Evolutionary conservation across 352 stramenopile genomes (phyloP).

Genomic region (Ochromonadaceae sp.): DNA sequence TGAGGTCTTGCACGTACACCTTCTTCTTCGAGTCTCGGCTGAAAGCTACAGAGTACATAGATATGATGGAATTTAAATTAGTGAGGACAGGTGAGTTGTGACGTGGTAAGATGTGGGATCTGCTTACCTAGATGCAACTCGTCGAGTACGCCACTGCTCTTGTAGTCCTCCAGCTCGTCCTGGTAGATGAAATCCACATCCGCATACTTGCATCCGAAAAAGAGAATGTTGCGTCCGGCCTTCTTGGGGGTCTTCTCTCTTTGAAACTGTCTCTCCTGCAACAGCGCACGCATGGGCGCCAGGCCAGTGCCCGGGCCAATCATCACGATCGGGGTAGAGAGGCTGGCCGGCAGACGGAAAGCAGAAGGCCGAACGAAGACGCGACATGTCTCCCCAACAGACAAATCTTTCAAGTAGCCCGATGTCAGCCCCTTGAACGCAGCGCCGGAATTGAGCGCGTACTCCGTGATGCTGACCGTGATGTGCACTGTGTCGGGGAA

Average conservation of each 20-base stretch:
- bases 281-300: slow-evolving; percentile 85
- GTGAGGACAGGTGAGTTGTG: no score
- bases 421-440: slow-evolving; percentile 83
- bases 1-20: slow-evolving; percentile 86
- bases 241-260: no score
- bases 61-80: no score
- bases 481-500: slow-evolving; percentile 76
- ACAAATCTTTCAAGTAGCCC: slow-evolving; percentile 57
- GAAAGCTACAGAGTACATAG: no score
- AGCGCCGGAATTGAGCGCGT: slow-evolving; percentile 47
- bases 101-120: no score
- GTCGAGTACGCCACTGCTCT: slow-evolving; percentile 59
- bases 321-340: slow-evolving; percentile 60
- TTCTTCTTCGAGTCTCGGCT: slow-evolving; percentile 77
- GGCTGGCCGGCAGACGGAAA: slow-evolving; percentile 73
- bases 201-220: slow-evolving; percentile 63
- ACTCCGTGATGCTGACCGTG: slow-evolving; percentile 76
- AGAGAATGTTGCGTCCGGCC: background rate
- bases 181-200: slow-evolving; percentile 72
- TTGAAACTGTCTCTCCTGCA: slow-evolving; percentile 76
- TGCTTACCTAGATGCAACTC: slow-evolving; percentile 68
- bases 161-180: slow-evolving; percentile 68
- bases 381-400: slow-evolving; percentile 22
- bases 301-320: slow-evolving; percentile 90
- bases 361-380: slow-evolving; percentile 85